phyloP scores from a whole-genome alignment of 179 eudicot genomes.

The Dionaea muscipula region DNA sequence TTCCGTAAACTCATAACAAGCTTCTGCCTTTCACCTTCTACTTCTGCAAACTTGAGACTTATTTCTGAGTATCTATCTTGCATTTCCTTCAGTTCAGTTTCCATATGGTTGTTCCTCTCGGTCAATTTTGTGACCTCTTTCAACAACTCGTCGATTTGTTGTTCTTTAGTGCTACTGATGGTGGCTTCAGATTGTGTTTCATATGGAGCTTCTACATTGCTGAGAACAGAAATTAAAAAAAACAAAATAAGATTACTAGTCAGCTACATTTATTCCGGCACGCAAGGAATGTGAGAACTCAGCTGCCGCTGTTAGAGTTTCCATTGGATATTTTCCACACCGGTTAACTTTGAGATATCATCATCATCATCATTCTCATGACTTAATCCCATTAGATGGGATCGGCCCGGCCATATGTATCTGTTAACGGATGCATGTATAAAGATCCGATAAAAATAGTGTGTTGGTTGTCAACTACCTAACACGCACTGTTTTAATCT shows the following conservation, averaged over 20 bases:
- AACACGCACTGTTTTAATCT: no score
- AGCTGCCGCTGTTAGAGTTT: no score
- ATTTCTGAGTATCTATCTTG: conserved; percentile 88
- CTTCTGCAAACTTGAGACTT: conserved; percentile 95
- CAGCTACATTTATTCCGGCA: not conserved
- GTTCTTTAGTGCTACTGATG: conserved; percentile 12
- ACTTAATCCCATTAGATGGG: no score
- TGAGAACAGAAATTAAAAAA: conserved; percentile 11
- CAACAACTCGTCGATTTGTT: conserved; percentile 18
- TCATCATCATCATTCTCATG: no score
- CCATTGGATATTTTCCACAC: no score
- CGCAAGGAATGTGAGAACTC: no score
- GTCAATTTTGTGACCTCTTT: conserved; percentile 44
- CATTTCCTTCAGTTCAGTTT: conserved; percentile 76
- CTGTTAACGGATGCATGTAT: no score
- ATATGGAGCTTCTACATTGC: conserved; percentile 18
- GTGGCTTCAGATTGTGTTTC: conserved; percentile 16
- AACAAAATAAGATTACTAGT: not conserved
- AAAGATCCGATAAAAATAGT: no score
- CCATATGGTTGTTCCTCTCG: conserved; percentile 65
- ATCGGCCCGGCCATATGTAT: no score
- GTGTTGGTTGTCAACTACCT: no score
- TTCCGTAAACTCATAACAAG: conserved; percentile 68
- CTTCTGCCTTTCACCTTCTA: conserved; percentile 93
- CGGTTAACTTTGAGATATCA: no score